These are phyloP conservation scores for Gnaphalium uliginosum DNA, from an alignment of 129 eudicot genomes.

Conservation along the genomic window DNA sequence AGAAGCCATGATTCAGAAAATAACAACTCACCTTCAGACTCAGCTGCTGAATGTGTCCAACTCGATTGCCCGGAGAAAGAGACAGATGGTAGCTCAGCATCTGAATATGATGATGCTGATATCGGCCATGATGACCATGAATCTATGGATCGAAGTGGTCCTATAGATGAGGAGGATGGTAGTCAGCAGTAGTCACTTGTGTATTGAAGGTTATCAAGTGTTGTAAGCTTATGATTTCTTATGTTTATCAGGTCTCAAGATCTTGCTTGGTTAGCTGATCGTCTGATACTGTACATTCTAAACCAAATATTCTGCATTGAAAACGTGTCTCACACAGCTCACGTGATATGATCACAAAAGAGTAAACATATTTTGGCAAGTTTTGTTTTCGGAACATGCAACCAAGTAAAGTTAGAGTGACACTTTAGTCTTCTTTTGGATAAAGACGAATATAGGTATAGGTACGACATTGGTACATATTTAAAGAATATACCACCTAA, in stretches of 20 bases:
- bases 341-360: background rate
- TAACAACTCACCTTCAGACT: slow-evolving; percentile 31
- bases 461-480: background rate
- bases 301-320: background rate
- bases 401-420: background rate
- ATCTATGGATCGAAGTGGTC: background rate
- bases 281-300: slow-evolving; percentile 11
- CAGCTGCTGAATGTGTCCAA: slow-evolving; percentile 66
- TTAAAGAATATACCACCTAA: background rate
- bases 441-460: background rate
- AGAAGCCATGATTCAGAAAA: slow-evolving; percentile 65
- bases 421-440: background rate
- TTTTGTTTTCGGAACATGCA: no score
- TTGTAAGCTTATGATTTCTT: background rate
- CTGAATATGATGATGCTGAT: slow-evolving; percentile 52
- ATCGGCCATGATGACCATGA: slow-evolving; percentile 8
- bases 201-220: background rate
- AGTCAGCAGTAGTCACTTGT: background rate
- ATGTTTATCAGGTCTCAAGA: slow-evolving; percentile 13
- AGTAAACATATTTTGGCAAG: background rate
- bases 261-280: background rate
- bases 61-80: slow-evolving; percentile 64
- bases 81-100: slow-evolving; percentile 59
- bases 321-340: background rate
- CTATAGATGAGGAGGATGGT: background rate